Percentiles rank a stretch among this genome's conserved stretches.
Conservation (phyloP, 164 flowering plant genomes). For the Chimonanthus salicifolius region DNA sequence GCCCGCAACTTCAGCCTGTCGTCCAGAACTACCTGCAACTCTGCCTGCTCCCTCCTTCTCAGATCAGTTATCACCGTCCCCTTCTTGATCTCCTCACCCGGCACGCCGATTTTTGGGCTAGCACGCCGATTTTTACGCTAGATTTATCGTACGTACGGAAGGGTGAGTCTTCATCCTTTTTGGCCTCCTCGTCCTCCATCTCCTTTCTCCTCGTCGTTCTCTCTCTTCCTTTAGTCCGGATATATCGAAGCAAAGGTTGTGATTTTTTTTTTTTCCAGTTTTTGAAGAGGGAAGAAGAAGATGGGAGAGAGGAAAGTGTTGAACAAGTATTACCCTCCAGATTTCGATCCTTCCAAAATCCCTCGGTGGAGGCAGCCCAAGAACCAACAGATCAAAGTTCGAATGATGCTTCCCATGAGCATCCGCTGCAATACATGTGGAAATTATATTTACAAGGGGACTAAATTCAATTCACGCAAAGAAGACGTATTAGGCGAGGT, state of each 20-base stretch:
- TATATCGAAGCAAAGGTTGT: no score
- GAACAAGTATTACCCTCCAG: constrained; percentile 95
- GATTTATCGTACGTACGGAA: no score
- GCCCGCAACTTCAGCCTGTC: no score
- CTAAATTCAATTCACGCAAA: constrained; percentile 87
- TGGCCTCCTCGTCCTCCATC: no score
- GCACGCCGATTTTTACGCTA: no score
- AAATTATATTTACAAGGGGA: constrained; percentile 83
- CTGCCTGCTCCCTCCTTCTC: no score
- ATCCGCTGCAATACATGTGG: constrained; percentile 82
- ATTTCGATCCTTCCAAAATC: constrained; percentile 85
- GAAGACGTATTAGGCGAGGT: constrained; percentile 90
- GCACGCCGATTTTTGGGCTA: no score
- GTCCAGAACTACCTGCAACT: no score
- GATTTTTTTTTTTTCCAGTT: not conserved
- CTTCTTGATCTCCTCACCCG: no score
- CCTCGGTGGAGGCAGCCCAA: constrained; percentile 65
- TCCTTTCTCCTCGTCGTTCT: not conserved
- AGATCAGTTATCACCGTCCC: no score
- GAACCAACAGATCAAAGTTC: constrained; percentile 84
- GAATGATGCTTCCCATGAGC: constrained; percentile 98
- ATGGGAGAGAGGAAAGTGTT: constrained; percentile 92
- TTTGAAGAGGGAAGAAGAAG: constrained; percentile 6
- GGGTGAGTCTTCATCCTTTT: no score
- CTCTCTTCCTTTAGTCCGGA: no score